These are phyloP conservation scores for Pythium rhizo-oryzae DNA, from an alignment of 352 stramenopile genomes.

Conservation along the genomic window DNA sequence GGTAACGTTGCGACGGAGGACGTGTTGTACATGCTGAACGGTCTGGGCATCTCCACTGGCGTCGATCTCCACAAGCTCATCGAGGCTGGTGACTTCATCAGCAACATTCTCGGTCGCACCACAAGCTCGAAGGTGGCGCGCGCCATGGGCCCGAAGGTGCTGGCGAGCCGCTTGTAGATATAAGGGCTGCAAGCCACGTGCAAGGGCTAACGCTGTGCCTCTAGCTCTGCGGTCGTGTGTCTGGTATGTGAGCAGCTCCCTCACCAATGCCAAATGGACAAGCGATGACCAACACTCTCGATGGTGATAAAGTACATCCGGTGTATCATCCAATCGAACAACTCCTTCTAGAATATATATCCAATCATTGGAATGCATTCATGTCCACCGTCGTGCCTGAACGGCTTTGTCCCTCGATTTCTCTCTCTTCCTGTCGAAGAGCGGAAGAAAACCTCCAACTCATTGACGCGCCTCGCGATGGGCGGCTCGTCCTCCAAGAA, in stretches of 20 bases:
- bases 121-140: constrained; percentile 90
- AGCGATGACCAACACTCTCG: not conserved
- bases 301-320: not conserved
- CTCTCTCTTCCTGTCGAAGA: not conserved
- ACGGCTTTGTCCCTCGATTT: constrained; percentile 15
- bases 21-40: constrained; percentile 97
- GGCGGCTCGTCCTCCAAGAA: constrained; percentile 61
- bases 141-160: constrained; percentile 55
- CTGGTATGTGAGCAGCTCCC: not conserved
- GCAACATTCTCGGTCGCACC: constrained; percentile 61
- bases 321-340: constrained; percentile 2
- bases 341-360: not conserved
- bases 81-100: constrained; percentile 90
- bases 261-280: not conserved
- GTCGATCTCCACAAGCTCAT: constrained; percentile 94
- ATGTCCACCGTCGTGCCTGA: constrained; percentile 6
- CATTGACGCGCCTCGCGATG: constrained; percentile 28
- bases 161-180: constrained; percentile 49
- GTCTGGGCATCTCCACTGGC: constrained; percentile 94
- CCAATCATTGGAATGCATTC: not conserved
- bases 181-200: not conserved
- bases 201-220: not conserved
- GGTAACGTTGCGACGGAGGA: constrained; percentile 98
- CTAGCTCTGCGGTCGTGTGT: not conserved
- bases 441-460: not conserved